These are phyloP conservation scores for Trametes coccinea DNA, from an alignment of 768 basidiomycete genomes.

Conservation along the genomic window DNA sequence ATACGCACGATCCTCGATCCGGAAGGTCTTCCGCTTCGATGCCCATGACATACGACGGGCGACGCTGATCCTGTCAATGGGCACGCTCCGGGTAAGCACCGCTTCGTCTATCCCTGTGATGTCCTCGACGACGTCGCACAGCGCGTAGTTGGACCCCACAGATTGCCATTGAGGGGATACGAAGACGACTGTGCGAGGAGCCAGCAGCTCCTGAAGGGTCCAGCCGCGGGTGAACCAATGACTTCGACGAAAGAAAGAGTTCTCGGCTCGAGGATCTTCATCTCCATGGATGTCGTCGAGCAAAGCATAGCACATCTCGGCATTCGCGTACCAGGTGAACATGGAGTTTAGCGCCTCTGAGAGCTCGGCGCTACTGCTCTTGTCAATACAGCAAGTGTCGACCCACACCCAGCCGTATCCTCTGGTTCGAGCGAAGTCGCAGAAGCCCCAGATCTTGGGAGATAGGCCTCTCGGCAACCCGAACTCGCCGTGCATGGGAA, in stretches of 20 bases:
- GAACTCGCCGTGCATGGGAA: neutral
- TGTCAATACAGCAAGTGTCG: constrained; percentile 19
- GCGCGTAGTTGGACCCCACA: no score
- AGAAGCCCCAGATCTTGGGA: constrained; percentile 7
- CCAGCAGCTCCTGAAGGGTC: no score
- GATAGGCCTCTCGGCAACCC: neutral
- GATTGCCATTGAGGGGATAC: no score
- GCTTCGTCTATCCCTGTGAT: no score
- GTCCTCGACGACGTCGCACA: no score
- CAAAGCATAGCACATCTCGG: constrained; percentile 12
- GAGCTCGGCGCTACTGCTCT: constrained; percentile 17
- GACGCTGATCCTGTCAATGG: no score
- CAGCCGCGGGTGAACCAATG: no score
- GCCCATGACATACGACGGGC: no score
- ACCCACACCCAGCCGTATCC: constrained; percentile 15
- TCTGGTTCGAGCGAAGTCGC: neutral
- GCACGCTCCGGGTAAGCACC: no score
- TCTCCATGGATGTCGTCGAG: constrained; percentile 9
- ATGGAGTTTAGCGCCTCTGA: constrained; percentile 17
- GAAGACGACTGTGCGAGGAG: no score
- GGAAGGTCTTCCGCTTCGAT: no score
- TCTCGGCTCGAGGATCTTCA: neutral
- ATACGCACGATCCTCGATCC: no score
- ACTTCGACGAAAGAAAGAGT: neutral
- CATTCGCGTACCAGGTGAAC: constrained; percentile 9